Conservation (phyloP, 192 early-diverging fungal species). For the Podila epicladia region DNA sequence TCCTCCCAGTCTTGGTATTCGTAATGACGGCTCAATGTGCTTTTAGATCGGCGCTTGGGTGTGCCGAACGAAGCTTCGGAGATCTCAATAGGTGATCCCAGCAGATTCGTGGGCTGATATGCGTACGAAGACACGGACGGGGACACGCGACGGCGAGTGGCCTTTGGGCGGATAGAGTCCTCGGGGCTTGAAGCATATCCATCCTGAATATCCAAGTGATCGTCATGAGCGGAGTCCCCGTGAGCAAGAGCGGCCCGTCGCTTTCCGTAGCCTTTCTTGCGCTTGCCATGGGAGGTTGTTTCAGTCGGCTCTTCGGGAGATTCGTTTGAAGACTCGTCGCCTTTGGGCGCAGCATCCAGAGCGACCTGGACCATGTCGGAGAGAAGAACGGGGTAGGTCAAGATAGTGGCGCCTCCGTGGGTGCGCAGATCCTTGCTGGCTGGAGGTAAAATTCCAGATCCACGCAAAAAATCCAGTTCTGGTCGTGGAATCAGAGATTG, state of each 20-base stretch:
- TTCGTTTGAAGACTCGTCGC: slow-evolving; percentile 16
- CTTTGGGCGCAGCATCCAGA: slow-evolving; percentile 28
- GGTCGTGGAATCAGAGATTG: slow-evolving; percentile 41
- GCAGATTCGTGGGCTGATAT: background rate
- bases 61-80: background rate
- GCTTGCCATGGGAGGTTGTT: slow-evolving; percentile 5
- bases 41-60: background rate
- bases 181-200: background rate
- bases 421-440: slow-evolving; percentile 29
- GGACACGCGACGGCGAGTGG: background rate
- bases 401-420: slow-evolving; percentile 33
- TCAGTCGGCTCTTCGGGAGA: slow-evolving; percentile 16
- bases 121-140: background rate
- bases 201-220: background rate
- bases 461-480: slow-evolving; percentile 36
- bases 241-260: slow-evolving; percentile 1
- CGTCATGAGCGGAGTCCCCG: background rate
- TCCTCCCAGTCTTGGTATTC: background rate
- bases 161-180: background rate
- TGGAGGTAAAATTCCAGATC: slow-evolving; percentile 39
- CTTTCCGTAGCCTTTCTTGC: slow-evolving; percentile 12
- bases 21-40: background rate
- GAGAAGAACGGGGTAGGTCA: slow-evolving; percentile 40
- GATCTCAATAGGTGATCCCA: slow-evolving; percentile 24
- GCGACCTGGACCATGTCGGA: slow-evolving; percentile 41